These are phyloP conservation scores for Linnemannia schmuckeri DNA, from an alignment of 192 early-diverging fungal genomes.

Conservation along the genomic window DNA sequence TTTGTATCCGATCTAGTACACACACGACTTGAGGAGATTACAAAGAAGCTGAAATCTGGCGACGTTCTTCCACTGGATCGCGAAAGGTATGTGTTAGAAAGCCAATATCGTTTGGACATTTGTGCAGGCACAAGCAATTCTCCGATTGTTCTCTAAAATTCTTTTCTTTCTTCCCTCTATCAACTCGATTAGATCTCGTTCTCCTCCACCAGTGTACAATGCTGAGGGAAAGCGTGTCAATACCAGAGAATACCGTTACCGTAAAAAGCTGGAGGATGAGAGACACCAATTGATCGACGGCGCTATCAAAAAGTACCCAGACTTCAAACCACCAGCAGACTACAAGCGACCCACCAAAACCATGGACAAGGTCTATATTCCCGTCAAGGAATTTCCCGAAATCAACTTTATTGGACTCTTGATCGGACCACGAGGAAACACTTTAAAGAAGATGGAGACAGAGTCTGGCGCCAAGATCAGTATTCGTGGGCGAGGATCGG, in stretches of 20 bases:
- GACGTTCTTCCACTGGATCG: constrained; percentile 87
- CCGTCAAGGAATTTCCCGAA: constrained; percentile 94
- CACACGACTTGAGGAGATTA: constrained; percentile 93
- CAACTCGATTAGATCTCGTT: constrained; percentile 83
- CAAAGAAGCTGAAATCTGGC: constrained; percentile 81
- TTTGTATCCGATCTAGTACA: constrained; percentile 66
- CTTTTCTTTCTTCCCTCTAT: background rate
- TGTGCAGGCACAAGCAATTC: background rate
- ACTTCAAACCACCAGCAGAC: constrained; percentile 91
- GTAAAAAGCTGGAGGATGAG: constrained; percentile 94
- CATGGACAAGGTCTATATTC: constrained; percentile 96
- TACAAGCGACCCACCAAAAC: constrained; percentile 87
- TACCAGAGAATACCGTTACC: constrained; percentile 93
- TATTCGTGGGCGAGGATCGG: constrained; percentile 95
- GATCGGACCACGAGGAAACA: constrained; percentile 97
- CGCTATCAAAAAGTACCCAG: constrained; percentile 79
- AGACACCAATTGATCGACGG: constrained; percentile 88
- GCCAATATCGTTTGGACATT: background rate
- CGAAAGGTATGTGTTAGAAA: constrained; percentile 68
- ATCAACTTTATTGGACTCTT: constrained; percentile 98
- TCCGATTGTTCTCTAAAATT: background rate
- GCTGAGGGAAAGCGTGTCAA: constrained; percentile 95
- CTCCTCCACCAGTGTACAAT: constrained; percentile 93
- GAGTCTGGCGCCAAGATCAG: constrained; percentile 96
- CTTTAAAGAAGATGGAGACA: constrained; percentile 94